Percentiles rank a stretch among this genome's conserved stretches.
Conservation (phyloP, 106 monocot genomes). For the Dioscorea alata region DNA sequence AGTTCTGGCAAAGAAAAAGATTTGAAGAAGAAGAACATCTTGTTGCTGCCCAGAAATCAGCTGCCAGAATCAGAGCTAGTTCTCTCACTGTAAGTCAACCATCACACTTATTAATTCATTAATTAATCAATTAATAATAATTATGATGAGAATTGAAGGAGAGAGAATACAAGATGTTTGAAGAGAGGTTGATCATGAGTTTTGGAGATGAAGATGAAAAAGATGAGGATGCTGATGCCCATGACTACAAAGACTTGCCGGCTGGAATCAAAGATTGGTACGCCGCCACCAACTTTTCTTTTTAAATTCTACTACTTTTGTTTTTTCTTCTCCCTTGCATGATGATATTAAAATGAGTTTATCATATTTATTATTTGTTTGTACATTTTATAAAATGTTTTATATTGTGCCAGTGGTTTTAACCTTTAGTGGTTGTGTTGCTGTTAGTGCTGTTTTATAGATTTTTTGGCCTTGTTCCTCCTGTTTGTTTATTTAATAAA, state of each 20-base stretch:
- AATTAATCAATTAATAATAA: no score
- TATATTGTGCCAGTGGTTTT: no score
- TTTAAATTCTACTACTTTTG: neutral
- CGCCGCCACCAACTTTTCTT: neutral
- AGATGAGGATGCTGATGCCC: neutral
- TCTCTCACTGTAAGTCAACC: conserved; percentile 29
- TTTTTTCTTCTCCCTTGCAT: neutral
- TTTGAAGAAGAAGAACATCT: conserved; percentile 57
- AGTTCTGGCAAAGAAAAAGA: conserved; percentile 42
- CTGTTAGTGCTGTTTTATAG: no score
- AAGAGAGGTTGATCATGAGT: conserved; percentile 31
- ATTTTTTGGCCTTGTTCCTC: no score
- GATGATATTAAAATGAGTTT: neutral
- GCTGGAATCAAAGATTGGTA: conserved; percentile 70
- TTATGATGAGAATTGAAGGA: conserved; percentile 16
- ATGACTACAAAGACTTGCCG: conserved; percentile 16
- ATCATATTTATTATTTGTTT: no score
- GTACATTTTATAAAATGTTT: no score
- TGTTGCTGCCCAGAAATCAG: conserved; percentile 53
- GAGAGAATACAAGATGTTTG: conserved; percentile 48
- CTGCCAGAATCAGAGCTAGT: conserved; percentile 45
- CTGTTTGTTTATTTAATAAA: no score
- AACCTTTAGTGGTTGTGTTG: no score
- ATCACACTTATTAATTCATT: no score
- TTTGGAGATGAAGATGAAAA: neutral